phyloP scores from a whole-genome alignment of 1,139 yeast species.

The Blastobotrys buckinghamii region DNA sequence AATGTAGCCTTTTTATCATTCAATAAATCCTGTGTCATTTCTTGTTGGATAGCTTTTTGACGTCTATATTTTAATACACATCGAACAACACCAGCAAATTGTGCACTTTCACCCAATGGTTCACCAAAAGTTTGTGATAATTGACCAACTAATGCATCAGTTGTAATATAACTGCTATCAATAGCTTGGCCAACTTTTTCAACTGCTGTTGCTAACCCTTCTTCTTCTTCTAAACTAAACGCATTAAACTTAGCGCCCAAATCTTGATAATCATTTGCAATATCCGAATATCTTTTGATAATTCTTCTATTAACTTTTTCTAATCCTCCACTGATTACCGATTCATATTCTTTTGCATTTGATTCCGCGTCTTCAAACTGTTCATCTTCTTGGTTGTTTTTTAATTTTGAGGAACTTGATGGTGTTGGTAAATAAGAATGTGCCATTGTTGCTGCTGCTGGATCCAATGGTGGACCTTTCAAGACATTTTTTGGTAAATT shows the following conservation, averaged over 20 bases:
- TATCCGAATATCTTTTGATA: conserved; percentile 55
- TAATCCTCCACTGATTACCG: conserved; percentile 47
- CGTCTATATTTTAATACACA: conserved; percentile 64
- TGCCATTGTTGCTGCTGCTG: conserved; percentile 47
- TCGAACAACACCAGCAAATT: conserved; percentile 62
- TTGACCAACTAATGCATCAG: conserved; percentile 62
- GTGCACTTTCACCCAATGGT: conserved; percentile 78
- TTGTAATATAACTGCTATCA: conserved; percentile 62
- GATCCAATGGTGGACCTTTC: conserved; percentile 50
- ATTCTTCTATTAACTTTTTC: conserved; percentile 64
- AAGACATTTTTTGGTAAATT: conserved; percentile 48
- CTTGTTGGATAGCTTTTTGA: conserved; percentile 62
- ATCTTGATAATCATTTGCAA: conserved; percentile 63
- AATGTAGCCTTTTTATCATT: conserved; percentile 37
- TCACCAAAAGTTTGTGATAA: conserved; percentile 73
- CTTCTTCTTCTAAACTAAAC: conserved; percentile 58
- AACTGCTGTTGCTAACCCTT: conserved; percentile 44
- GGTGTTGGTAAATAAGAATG: conserved; percentile 65
- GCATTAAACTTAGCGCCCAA: conserved; percentile 68
- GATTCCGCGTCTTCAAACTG: conserved; percentile 41
- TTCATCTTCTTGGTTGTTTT: conserved; percentile 29
- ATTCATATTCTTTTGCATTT: conserved; percentile 52
- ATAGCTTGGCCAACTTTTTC: conserved; percentile 78
- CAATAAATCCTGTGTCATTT: conserved; percentile 51
- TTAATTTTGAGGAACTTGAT: conserved; percentile 34